A percentile compares a stretch with the other conserved stretches of the same genome.
phyloP scores from a whole-genome alignment of 2,329 filamentous ascomycete species.

The Ilyonectria mors-panacis region DNA sequence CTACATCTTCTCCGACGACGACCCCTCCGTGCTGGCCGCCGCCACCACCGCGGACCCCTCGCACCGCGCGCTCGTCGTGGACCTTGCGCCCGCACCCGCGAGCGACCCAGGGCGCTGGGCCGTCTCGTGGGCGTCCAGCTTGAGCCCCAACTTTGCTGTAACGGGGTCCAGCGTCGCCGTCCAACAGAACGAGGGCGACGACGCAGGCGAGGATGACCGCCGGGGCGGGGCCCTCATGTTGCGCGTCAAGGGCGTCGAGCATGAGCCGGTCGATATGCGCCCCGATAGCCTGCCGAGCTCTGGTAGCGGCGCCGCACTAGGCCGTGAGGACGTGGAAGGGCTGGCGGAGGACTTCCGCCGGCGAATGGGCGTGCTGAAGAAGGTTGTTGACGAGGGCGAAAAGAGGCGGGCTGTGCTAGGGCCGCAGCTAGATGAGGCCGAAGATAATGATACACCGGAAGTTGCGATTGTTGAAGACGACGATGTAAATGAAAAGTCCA shows the following conservation, averaged over 20 bases:
- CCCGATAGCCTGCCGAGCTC: conserved; percentile 47
- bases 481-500: conserved; percentile 27
- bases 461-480: conserved; percentile 39
- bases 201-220: conserved; percentile 44
- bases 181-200: conserved; percentile 57
- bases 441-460: conserved; percentile 29
- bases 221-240: conserved; percentile 52
- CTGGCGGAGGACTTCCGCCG: conserved; percentile 71
- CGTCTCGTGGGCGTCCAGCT: conserved; percentile 78
- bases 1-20: conserved; percentile 95
- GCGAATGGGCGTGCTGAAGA: conserved; percentile 69
- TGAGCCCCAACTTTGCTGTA: conserved; percentile 81
- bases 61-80: conserved; percentile 69
- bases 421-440: conserved; percentile 33
- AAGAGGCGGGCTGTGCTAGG: conserved; percentile 56
- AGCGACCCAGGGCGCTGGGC: conserved; percentile 60
- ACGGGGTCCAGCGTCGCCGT: conserved; percentile 61
- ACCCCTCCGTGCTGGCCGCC: conserved; percentile 81
- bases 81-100: conserved; percentile 61
- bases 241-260: conserved; percentile 56
- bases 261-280: conserved; percentile 52
- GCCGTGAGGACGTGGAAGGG: conserved; percentile 64
- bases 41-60: conserved; percentile 64
- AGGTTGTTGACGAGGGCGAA: conserved; percentile 67
- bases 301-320: conserved; percentile 50